Evolutionary conservation across 2,329 filamentous ascomycete species (phyloP).

Genomic region (Basipetospora chlamydospora): DNA sequence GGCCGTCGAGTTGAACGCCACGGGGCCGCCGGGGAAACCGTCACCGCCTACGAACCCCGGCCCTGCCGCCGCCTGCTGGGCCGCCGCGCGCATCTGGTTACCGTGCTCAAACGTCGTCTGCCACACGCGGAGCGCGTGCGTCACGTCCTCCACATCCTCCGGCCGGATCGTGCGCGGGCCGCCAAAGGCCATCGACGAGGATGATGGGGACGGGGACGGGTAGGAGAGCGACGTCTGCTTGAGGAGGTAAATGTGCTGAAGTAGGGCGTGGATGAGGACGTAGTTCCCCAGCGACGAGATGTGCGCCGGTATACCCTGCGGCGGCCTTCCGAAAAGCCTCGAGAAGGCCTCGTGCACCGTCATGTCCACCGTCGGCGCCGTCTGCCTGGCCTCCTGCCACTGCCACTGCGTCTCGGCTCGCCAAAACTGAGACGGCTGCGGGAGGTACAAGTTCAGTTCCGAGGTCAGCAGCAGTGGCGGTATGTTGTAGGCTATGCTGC

Average conservation of each 20-base stretch:
- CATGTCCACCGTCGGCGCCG: constrained; percentile 34
- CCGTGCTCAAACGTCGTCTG: constrained; percentile 43
- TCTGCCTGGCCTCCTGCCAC: constrained; percentile 42
- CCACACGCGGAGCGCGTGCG: constrained; percentile 42
- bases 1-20: constrained; percentile 53
- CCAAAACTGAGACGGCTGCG: constrained; percentile 41
- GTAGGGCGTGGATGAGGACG: constrained; percentile 54
- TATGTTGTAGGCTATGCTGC: constrained; percentile 47
- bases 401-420: constrained; percentile 41
- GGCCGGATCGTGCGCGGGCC: constrained; percentile 33
- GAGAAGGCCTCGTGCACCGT: constrained; percentile 43
- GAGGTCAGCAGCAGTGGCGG: constrained; percentile 43
- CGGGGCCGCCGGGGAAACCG: constrained; percentile 38
- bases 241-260: constrained; percentile 58
- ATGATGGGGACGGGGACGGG: no score
- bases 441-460: constrained; percentile 40
- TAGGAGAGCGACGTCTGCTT: constrained; percentile 49
- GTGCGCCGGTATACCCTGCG: constrained; percentile 31
- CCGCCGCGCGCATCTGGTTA: constrained; percentile 33
- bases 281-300: constrained; percentile 53
- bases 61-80: constrained; percentile 18
- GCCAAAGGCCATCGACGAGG: constrained; percentile 31
- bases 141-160: constrained; percentile 42
- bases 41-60: constrained; percentile 20
- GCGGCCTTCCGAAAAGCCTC: constrained; percentile 35